Conservation (phyloP, 805 yeast species). For the Saccharomyces jurei region DNA sequence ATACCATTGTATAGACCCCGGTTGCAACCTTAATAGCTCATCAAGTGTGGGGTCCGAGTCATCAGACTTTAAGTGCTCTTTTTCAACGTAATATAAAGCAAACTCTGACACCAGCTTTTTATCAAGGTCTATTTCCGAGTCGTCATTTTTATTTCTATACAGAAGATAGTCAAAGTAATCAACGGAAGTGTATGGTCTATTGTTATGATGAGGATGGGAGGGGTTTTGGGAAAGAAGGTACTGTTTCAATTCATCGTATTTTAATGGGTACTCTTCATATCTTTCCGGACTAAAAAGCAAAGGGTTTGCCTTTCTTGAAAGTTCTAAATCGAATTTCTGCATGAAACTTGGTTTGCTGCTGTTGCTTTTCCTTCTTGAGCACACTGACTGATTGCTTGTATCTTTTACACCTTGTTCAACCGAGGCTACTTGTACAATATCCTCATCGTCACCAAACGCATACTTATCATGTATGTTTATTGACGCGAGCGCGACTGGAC, state of each 20-base stretch:
- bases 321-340: conserved; percentile 5
- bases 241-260: conserved; percentile 21
- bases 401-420: background rate
- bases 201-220: background rate
- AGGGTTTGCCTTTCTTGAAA: conserved; percentile 25
- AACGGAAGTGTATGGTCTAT: conserved; percentile 14
- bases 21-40: conserved; percentile 7
- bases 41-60: conserved; percentile 5
- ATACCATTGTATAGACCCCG: conserved; percentile 15
- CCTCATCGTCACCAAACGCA: background rate
- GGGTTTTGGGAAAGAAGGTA: conserved; percentile 13
- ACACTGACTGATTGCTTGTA: background rate
- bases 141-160: conserved; percentile 9
- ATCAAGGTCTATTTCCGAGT: conserved; percentile 20
- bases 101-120: conserved; percentile 24
- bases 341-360: background rate
- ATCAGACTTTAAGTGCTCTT: conserved; percentile 6
- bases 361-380: background rate
- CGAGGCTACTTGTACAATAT: background rate
- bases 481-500: background rate
- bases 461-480: background rate
- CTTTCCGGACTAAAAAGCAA: conserved; percentile 17
- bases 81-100: conserved; percentile 21
- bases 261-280: conserved; percentile 24
- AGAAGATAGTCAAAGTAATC: conserved; percentile 23